phyloP scores from a whole-genome alignment of 257 asterid genomes.

The Capsicum pubescens region DNA sequence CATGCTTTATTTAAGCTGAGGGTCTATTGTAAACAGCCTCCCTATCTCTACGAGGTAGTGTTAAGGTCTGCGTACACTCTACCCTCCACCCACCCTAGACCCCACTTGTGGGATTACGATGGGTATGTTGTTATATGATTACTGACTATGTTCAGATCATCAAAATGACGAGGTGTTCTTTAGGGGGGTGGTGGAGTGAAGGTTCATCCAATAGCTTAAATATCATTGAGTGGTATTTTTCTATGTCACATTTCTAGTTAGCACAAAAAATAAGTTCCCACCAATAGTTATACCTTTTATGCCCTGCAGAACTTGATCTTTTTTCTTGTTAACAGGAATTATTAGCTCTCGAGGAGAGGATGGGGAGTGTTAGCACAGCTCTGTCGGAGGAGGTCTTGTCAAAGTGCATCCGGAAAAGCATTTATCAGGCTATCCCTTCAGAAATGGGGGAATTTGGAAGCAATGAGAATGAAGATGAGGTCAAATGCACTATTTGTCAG shows the following conservation, averaged over 20 bases:
- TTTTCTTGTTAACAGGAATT: slow-evolving; percentile 61
- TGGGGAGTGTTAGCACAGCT: slow-evolving; percentile 93
- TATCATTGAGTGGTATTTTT: neutral
- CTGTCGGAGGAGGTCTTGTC: slow-evolving; percentile 76
- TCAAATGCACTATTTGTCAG: slow-evolving; percentile 90
- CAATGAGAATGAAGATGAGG: slow-evolving; percentile 55
- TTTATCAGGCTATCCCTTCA: slow-evolving; percentile 43
- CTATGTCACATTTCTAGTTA: neutral
- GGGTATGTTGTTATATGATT: neutral
- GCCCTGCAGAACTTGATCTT: neutral
- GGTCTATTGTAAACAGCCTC: too few relatives aligned
- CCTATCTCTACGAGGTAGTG: too few relatives aligned
- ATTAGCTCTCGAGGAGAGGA: slow-evolving; percentile 87
- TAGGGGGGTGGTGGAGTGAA: neutral
- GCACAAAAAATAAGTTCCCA: neutral
- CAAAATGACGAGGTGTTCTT: neutral
- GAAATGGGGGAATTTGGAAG: slow-evolving; percentile 37
- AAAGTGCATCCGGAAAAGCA: slow-evolving; percentile 63
- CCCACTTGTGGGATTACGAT: too few relatives aligned
- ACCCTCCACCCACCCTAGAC: too few relatives aligned
- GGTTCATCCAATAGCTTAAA: neutral
- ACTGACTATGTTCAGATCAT: neutral
- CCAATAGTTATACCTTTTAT: neutral
- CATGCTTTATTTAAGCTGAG: too few relatives aligned
- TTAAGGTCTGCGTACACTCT: too few relatives aligned